Evolutionary conservation across 2,329 filamentous ascomycete genomes (phyloP), one percentile per base, ranked within the genome.

Genomic region (Didymella keratinophila): DNA sequence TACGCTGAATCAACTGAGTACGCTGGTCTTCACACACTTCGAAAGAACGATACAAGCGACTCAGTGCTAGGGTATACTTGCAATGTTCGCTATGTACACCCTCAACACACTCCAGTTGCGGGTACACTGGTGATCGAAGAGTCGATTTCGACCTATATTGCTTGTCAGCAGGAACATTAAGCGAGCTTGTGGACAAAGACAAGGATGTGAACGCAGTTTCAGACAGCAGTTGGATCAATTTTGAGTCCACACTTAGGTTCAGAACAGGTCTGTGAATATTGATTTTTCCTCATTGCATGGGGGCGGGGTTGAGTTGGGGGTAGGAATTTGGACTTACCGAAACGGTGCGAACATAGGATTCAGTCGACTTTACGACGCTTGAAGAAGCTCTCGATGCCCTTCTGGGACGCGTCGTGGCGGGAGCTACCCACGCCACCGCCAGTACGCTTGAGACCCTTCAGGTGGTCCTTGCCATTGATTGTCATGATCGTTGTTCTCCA

Each of bases 171-270:
- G 21, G 32, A 45, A 32, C 43, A 47, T 16, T n/a, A 30, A 43
- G 48, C 21, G 3, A 20, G 45, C 2, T 16, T 25, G 2, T 12
- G 8, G 18, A 37, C 20, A 32, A 36, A 18, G 34, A 16, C 27
- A 11, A 11, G 42, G 28, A 21, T 7, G 18, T 43, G 3, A 18
- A 49, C 62, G 63, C 60, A 60, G 48, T 58, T 76, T 91, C 89
- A 91, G 89, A 91, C 87, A 92, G 89, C 89, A 89, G 88, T 92
- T 92, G 89, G 87, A 76, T 88, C 87, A 86, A 88, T 86, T 79
- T 81, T 75, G 51, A 81, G 84, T 90, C 89, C 83, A 90, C 88
- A 91, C 83, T 71, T 71, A 75, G 73, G 78, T 89, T 92, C 88
- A 84, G 89, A 89, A 89, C 89, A 92, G 89, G 89, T 92, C 89